Conservation (phyloP, 768 basidiomycete genomes). For the Lentinula sp. region DNA sequence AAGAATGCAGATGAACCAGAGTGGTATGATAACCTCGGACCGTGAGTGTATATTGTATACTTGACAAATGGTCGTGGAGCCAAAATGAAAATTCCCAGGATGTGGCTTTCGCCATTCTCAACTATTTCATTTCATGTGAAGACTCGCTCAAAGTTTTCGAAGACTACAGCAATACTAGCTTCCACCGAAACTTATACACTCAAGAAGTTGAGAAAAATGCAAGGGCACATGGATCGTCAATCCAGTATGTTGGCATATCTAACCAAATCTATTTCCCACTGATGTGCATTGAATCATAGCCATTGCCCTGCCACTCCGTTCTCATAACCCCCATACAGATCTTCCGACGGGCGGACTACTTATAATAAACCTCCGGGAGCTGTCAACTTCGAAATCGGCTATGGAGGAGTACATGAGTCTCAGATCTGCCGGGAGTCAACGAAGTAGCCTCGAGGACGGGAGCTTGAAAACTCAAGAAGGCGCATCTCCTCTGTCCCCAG, state of each 20-base stretch:
- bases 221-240: not conserved
- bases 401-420: slow-evolving; percentile 4
- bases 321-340: not conserved
- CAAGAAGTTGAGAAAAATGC: not conserved
- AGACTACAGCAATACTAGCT: not conserved
- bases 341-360: not conserved
- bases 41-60: not conserved
- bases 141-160: slow-evolving; percentile 2
- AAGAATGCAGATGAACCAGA: slow-evolving; percentile 1
- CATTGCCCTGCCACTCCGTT: slow-evolving; percentile 2
- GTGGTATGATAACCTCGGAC: slow-evolving; percentile 6
- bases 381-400: not conserved
- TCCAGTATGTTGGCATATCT: not conserved
- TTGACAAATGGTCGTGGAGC: not conserved
- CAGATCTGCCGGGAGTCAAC: not conserved
- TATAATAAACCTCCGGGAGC: slow-evolving; percentile 1
- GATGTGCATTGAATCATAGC: not conserved
- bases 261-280: not conserved
- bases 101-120: not conserved
- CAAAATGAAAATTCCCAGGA: not conserved
- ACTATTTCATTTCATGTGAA: not conserved
- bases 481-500: not conserved
- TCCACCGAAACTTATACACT: not conserved
- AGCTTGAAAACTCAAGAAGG: not conserved
- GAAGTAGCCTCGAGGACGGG: not conserved